Evolutionary conservation across 805 yeast genomes (phyloP), one percentile per base, ranked within the genome.

Genomic region (Hanseniaspora clermontiae): DNA sequence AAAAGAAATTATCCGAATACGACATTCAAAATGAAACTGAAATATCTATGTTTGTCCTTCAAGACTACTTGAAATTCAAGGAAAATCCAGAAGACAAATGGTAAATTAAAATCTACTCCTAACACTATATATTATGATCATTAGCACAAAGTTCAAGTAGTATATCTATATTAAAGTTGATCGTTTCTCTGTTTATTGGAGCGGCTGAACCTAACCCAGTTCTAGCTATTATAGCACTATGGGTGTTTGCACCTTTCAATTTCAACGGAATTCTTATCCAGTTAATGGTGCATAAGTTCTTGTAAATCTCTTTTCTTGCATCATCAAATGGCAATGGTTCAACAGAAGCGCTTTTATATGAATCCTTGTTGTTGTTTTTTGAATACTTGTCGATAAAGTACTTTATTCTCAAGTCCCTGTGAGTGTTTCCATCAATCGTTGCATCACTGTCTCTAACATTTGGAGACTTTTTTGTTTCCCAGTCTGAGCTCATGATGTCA

Each of bases 21-120:
- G 86, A 80, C 10, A 70, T 79, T 60, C 87, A 84, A 60, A 91
- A 93, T 69, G 98, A 93, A 71, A 88, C 97, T 2, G 98, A 93
- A 67, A 70, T 93, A 46, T 86, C 96, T 34, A 65, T 86, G n/a
- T 93, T 82, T 72, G 87, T 87, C 58, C 66, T 71, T 63, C 76
- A 70, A 8, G 89, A 78, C 43, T 93, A 90, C 68, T 72, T 72
- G 32, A 77, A 71, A 45, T 93, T 74, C 71, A 86, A 86, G 70
- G 74, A 74, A 43, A 84, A 90, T 62, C 98, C 98, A 0, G 89
- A 81, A 63, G 96, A 89, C 65, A 85, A 86, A 67, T 91, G 98
- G 97, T 84, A 68, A 68, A 20, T 6, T 32, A 32, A 8, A 38
- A 3, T 36, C 17, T 36, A 24, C 5, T 24, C 5, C 27, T 32